These are phyloP conservation scores for Candida ipomoeae DNA, from an alignment of 805 yeast genomes.

Conservation along the genomic window DNA sequence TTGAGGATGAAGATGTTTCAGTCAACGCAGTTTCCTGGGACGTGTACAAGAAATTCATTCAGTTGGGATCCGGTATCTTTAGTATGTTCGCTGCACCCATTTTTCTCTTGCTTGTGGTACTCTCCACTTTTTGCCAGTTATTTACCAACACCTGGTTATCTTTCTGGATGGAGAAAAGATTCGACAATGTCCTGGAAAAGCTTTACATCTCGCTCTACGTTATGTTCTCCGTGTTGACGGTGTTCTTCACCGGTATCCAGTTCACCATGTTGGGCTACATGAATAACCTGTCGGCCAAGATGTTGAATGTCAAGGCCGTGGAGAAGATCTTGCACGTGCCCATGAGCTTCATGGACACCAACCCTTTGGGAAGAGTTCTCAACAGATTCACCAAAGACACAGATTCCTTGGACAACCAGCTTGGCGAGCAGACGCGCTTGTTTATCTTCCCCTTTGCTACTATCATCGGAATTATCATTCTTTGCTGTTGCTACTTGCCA, in stretches of 20 bases:
- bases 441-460: conserved; percentile 39
- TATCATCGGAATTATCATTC: conserved; percentile 31
- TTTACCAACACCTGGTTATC: conserved; percentile 46
- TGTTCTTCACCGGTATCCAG: conserved; percentile 36
- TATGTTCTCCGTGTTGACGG: conserved; percentile 33
- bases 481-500: conserved; percentile 49
- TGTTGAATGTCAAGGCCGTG: conserved; percentile 36
- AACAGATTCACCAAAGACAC: conserved; percentile 45
- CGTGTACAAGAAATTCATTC: conserved; percentile 35
- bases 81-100: conserved; percentile 32
- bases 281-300: conserved; percentile 35
- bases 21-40: conserved; percentile 38
- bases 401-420: conserved; percentile 43
- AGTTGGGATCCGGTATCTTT: conserved; percentile 36
- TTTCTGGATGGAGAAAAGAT: conserved; percentile 37
- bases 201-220: conserved; percentile 36
- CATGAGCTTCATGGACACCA: conserved; percentile 41
- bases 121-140: conserved; percentile 39
- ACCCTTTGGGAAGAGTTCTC: conserved; percentile 41
- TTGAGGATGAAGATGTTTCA: conserved; percentile 34
- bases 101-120: conserved; percentile 27
- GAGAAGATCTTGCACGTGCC: conserved; percentile 38
- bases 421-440: conserved; percentile 40
- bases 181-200: conserved; percentile 23
- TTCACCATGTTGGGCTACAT: conserved; percentile 40